Evolutionary conservation across 805 yeast genomes (phyloP).

Genomic region (Pichia kluyveri): DNA sequence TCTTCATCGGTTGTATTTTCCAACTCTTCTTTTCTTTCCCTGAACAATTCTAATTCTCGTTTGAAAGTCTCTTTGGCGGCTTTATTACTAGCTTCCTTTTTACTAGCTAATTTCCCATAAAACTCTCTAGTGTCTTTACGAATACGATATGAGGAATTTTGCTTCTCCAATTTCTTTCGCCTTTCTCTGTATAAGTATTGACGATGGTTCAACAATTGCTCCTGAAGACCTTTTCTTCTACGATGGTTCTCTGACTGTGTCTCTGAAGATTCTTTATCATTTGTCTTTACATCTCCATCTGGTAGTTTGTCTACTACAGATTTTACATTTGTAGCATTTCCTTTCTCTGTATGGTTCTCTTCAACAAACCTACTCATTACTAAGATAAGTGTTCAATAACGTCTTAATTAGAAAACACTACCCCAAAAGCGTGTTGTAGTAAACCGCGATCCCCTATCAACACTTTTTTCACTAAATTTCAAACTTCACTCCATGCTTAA

Average conservation of each 20-base stretch:
- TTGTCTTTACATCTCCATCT: too few species aligned
- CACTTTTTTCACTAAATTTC: too few species aligned
- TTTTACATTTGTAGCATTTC: slow-evolving; percentile 12
- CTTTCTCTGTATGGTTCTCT: slow-evolving; percentile 5
- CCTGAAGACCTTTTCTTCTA: slow-evolving; percentile 31
- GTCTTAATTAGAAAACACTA: too few species aligned
- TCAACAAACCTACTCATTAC: neutral
- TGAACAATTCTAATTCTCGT: neutral
- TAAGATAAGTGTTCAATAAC: neutral
- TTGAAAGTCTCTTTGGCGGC: slow-evolving; percentile 7
- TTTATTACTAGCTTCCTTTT: slow-evolving; percentile 15
- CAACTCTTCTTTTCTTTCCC: neutral
- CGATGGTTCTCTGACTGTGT: neutral
- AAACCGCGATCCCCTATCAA: too few species aligned
- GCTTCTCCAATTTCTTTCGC: slow-evolving; percentile 26
- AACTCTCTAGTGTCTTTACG: slow-evolving; percentile 29
- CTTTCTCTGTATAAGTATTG: slow-evolving; percentile 20
- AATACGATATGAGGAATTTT: slow-evolving; percentile 34
- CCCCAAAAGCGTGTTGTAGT: too few species aligned
- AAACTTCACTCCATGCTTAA: too few species aligned
- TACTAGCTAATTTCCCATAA: slow-evolving; percentile 23
- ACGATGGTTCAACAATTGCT: slow-evolving; percentile 33
- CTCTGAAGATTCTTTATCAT: neutral
- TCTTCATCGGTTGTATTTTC: neutral
- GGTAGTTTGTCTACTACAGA: neutral